Evolutionary conservation across 176 grass and related monocot species (phyloP).

Genomic region (Cenchrus purpureus): DNA sequence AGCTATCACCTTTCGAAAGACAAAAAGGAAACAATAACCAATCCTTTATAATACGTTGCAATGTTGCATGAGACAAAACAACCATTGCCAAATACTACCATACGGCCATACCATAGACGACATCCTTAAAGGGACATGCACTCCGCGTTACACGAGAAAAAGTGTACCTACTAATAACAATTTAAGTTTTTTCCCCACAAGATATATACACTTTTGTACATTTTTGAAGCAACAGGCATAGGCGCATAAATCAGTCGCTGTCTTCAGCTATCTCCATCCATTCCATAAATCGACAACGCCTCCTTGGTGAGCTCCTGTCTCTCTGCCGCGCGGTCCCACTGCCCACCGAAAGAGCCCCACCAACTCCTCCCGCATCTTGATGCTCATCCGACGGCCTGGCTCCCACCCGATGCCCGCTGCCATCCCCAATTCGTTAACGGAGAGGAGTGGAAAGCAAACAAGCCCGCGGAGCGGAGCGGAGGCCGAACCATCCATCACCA

Average conservation of each 20-base stretch:
- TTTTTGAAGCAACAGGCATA: neutral
- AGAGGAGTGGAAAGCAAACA: conserved; percentile 53
- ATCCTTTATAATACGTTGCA: too few species aligned
- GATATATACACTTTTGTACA: neutral
- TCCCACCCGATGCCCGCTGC: neutral
- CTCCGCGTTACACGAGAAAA: too few species aligned
- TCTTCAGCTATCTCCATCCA: neutral
- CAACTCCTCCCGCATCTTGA: conserved; percentile 31
- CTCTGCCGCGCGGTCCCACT: neutral
- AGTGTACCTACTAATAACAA: too few species aligned
- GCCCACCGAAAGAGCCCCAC: neutral
- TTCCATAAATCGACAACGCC: neutral
- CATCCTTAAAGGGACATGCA: too few species aligned
- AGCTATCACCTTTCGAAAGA: too few species aligned
- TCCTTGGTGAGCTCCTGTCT: neutral
- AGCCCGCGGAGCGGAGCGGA: neutral
- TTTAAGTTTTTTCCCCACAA: too few species aligned
- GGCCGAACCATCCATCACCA: conserved; percentile 38
- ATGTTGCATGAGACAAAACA: too few species aligned
- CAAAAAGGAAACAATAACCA: too few species aligned
- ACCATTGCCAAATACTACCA: too few species aligned
- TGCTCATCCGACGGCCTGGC: conserved; percentile 19
- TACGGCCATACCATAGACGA: too few species aligned
- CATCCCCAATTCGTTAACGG: conserved; percentile 31
- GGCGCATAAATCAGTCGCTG: neutral